phyloP scores from a whole-genome alignment of 2,329 filamentous ascomycete genomes.

The Fusarium setosum region DNA sequence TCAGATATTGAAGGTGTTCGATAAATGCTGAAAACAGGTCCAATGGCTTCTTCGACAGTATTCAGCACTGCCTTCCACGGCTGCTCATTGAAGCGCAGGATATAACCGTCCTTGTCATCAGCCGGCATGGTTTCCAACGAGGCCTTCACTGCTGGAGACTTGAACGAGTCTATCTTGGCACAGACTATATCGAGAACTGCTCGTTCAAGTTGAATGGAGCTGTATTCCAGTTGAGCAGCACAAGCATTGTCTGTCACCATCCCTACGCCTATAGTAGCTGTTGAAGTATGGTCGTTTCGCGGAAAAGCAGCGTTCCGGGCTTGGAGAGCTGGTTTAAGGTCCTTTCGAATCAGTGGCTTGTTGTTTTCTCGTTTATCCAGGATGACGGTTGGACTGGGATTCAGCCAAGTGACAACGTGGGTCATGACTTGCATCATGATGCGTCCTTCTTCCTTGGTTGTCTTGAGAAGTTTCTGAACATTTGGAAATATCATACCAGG shows the following conservation, averaged over 20 bases:
- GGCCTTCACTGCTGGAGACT: background rate
- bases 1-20: background rate
- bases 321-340: background rate
- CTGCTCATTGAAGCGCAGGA: background rate
- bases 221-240: background rate
- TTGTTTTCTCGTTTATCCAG: conserved; percentile 1
- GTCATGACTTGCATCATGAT: background rate
- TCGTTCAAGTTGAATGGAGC: conserved; percentile 3
- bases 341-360: background rate
- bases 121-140: background rate
- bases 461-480: background rate
- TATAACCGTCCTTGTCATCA: background rate
- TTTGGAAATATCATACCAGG: background rate
- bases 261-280: too few relatives aligned
- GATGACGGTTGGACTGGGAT: background rate
- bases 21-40: background rate
- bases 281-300: too few relatives aligned
- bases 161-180: background rate
- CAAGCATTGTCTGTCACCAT: background rate
- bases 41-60: background rate
- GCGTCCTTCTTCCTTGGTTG: background rate
- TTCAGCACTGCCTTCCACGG: background rate
- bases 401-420: background rate
- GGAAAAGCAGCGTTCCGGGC: background rate
- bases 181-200: background rate